Conservation (phyloP, 305 asterid species). For the Rubia peregrina region DNA sequence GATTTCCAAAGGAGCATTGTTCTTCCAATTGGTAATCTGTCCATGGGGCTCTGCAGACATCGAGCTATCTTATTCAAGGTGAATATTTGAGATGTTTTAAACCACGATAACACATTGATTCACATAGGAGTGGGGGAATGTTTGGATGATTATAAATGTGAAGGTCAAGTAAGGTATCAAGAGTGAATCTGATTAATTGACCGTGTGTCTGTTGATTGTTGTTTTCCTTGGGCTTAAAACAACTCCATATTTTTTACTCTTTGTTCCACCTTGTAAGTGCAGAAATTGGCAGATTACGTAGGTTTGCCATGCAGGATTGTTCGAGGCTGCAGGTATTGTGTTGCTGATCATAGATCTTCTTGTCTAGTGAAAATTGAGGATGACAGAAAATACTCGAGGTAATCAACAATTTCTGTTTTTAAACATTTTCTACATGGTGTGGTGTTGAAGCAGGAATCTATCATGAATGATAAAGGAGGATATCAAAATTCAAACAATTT, state of each 20-base stretch:
- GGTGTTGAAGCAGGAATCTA: background rate
- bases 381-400: constrained; percentile 60
- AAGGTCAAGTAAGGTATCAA: background rate
- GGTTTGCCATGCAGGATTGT: constrained; percentile 98
- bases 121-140: background rate
- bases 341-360: constrained; percentile 82
- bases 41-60: constrained; percentile 93
- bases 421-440: background rate
- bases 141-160: background rate
- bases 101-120: background rate
- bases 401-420: constrained; percentile 17
- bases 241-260: background rate
- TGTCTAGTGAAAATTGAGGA: constrained; percentile 80
- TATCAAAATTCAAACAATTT: background rate
- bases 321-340: constrained; percentile 87
- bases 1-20: constrained; percentile 65
- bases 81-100: constrained; percentile 13
- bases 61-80: constrained; percentile 95
- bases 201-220: background rate
- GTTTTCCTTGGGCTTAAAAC: background rate
- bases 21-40: constrained; percentile 75
- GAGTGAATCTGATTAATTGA: background rate
- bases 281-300: constrained; percentile 92
- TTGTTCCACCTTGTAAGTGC: constrained; percentile 13
- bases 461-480: background rate